Conservation (phyloP, 306 rosid species). For the Prunus mongolica region DNA sequence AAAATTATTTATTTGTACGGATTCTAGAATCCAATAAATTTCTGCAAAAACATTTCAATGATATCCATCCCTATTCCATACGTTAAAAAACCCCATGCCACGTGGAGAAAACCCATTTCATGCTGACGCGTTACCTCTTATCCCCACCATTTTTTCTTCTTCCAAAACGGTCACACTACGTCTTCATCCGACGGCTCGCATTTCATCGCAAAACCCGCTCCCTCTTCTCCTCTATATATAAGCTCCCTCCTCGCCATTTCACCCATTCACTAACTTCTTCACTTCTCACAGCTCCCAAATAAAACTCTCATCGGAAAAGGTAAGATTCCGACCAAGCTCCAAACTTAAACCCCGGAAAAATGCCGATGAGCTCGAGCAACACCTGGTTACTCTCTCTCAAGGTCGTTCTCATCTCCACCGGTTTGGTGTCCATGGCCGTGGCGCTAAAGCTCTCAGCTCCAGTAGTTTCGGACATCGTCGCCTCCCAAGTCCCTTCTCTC, state of each 20-base stretch:
- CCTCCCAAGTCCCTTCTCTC: slow-evolving; percentile 56
- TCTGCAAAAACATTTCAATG: too few relatives aligned
- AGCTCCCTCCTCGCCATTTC: not conserved
- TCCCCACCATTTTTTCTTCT: not conserved
- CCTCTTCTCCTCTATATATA: slow-evolving; percentile 14
- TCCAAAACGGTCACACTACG: not conserved
- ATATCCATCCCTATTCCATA: not conserved
- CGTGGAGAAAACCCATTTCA: not conserved
- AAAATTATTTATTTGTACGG: too few relatives aligned
- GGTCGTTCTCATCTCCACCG: slow-evolving; percentile 49
- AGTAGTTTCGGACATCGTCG: slow-evolving; percentile 39
- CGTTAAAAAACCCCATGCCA: not conserved
- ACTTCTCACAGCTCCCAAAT: not conserved
- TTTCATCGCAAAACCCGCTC: slow-evolving; percentile 11
- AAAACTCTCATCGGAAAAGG: not conserved
- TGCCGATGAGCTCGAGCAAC: slow-evolving; percentile 29
- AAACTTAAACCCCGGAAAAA: not conserved
- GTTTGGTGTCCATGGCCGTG: slow-evolving; percentile 55
- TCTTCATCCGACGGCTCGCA: slow-evolving; percentile 27
- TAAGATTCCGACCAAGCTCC: not conserved
- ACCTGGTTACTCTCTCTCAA: slow-evolving; percentile 43
- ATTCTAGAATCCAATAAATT: too few relatives aligned
- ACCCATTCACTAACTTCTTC: not conserved
- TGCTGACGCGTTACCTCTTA: slow-evolving; percentile 1
- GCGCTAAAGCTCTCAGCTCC: slow-evolving; percentile 65